These are phyloP conservation scores for Solanum pinnatisectum DNA, from an alignment of 257 asterid species.

Conservation along the genomic window DNA sequence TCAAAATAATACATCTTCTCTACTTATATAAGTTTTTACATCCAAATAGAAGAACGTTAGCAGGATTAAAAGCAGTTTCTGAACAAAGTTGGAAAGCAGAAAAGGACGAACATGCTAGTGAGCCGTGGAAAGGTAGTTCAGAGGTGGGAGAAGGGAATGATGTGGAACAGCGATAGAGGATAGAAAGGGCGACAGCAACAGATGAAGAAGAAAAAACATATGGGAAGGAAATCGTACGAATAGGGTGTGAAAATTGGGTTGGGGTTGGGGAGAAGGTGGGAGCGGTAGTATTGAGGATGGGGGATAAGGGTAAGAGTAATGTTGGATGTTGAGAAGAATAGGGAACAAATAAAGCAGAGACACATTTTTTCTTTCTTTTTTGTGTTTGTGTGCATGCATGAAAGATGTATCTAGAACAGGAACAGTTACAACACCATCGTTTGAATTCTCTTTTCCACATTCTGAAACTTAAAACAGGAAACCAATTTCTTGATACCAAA, in stretches of 20 bases:
- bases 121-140: neutral
- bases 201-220: neutral
- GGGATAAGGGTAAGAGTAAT: neutral
- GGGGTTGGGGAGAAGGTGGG: neutral
- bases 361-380: neutral
- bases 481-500: neutral
- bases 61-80: neutral
- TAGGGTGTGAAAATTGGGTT: neutral
- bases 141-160: neutral
- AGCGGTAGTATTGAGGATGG: neutral
- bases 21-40: neutral
- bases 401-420: neutral
- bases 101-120: neutral
- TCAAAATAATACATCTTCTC: neutral
- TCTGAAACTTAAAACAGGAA: neutral
- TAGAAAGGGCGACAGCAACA: neutral
- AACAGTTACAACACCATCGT: neutral
- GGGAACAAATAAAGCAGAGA: neutral
- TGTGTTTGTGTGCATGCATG: neutral
- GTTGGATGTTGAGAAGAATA: neutral
- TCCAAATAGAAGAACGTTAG: neutral
- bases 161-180: neutral
- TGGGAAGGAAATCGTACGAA: neutral
- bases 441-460: neutral
- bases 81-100: neutral